These are phyloP conservation scores for Breynia disticha DNA, from an alignment of 441 rosid genomes.

Conservation along the genomic window DNA sequence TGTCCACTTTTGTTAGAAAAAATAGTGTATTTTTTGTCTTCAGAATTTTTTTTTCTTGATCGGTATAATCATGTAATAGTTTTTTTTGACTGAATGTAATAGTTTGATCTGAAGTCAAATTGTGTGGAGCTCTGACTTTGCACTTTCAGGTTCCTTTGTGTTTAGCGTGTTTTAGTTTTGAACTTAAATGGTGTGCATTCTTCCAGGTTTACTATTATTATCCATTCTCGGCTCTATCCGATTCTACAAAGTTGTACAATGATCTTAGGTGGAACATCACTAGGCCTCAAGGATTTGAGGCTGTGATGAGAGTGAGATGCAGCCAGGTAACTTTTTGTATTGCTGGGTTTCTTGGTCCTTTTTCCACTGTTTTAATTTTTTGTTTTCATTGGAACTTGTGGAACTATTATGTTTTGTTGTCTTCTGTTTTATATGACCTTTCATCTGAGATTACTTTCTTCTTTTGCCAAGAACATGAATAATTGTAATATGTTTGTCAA, in stretches of 20 bases:
- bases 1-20: too few relatives aligned
- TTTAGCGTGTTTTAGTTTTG: constrained; percentile 3
- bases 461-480: background rate
- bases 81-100: too few relatives aligned
- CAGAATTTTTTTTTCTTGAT: too few relatives aligned
- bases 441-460: background rate
- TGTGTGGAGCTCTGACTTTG: background rate
- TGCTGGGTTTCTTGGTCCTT: background rate
- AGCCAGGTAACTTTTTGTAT: constrained; percentile 53
- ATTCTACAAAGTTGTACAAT: constrained; percentile 94
- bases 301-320: constrained; percentile 99
- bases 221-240: constrained; percentile 87
- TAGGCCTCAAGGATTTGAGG: constrained; percentile 98
- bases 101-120: too few relatives aligned
- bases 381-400: background rate
- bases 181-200: constrained; percentile 11
- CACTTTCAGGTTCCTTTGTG: constrained; percentile 5
- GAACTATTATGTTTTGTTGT: background rate
- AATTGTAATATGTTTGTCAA: constrained; percentile 15
- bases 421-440: background rate
- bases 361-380: background rate
- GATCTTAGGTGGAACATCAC: constrained; percentile 98
- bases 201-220: constrained; percentile 83
- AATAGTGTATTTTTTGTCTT: too few relatives aligned
- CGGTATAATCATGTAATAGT: too few relatives aligned